Conservation (phyloP, 2,329 filamentous ascomycete species). For the Colletotrichum sansevieriae region DNA sequence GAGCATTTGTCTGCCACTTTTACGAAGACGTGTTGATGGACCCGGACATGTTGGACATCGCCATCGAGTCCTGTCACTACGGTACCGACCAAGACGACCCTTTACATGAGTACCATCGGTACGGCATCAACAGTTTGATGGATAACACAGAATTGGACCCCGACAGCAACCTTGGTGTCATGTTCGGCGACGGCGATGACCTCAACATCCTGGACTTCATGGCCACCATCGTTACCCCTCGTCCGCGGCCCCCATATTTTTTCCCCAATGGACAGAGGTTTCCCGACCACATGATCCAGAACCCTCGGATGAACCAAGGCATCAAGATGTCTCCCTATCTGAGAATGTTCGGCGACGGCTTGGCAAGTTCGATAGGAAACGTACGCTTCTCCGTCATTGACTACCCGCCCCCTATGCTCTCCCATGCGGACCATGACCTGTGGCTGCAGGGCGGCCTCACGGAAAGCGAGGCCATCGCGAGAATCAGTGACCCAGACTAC, state of each 20-base stretch:
- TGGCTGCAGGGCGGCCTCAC: not conserved
- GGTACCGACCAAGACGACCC: not conserved
- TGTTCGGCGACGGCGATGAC: not conserved
- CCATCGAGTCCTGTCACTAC: not conserved
- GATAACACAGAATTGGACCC: not conserved
- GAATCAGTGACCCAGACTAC: not conserved
- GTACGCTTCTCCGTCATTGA: not conserved
- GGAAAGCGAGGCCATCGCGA: not conserved
- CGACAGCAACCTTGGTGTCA: not conserved
- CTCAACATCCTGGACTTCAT: not conserved
- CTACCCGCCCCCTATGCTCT: not conserved
- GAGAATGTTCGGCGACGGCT: not conserved
- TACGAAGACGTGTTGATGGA: not conserved
- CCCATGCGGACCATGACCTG: not conserved
- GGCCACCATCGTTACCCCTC: not conserved
- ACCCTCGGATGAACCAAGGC: not conserved
- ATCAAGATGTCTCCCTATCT: not conserved
- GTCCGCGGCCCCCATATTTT: not conserved
- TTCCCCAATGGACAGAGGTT: not conserved
- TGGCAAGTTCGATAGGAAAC: not conserved
- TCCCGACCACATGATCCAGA: not conserved
- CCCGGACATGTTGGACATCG: not conserved
- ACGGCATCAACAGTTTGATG: not conserved
- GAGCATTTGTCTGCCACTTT: not conserved
- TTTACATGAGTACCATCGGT: not conserved